Evolutionary conservation across 345 rosid species (phyloP).

Genomic region (Syzygium jambos): DNA sequence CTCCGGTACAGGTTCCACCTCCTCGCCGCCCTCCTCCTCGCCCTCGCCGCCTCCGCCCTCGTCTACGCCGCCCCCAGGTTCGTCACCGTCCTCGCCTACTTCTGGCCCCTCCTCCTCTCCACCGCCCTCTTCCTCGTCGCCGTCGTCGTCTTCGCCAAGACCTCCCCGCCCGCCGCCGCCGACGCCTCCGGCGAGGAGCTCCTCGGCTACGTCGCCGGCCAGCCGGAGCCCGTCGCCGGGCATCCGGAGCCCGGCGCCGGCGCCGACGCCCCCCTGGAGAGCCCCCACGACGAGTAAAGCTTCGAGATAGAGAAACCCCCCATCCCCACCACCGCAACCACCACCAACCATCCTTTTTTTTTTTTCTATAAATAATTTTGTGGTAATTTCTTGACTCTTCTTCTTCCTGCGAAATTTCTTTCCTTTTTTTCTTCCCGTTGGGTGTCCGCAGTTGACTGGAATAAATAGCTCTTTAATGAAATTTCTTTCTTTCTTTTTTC

Average conservation of each 20-base stretch:
- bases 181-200: conserved; percentile 53
- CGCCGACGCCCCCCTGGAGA: background rate
- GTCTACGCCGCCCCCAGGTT: conserved; percentile 62
- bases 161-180: conserved; percentile 23
- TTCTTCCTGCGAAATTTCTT: background rate
- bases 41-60: conserved; percentile 16
- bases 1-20: conserved; percentile 53
- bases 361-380: background rate
- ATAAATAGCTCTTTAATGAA: background rate
- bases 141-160: conserved; percentile 54
- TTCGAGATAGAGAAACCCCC: background rate
- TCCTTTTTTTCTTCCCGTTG: background rate
- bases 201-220: conserved; percentile 78
- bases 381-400: background rate
- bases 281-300: background rate
- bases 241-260: conserved; percentile 8
- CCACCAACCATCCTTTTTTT: too few relatives aligned
- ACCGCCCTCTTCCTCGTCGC: conserved; percentile 76
- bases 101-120: conserved; percentile 90
- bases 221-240: conserved; percentile 51
- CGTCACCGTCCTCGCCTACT: conserved; percentile 61
- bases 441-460: background rate
- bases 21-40: conserved; percentile 17
- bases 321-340: too few relatives aligned
- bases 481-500: background rate